A percentile compares a stretch with the other conserved stretches of the same genome.
These are phyloP conservation scores for Suillus subaureus DNA, from an alignment of 768 basidiomycete species.

Conservation along the genomic window DNA sequence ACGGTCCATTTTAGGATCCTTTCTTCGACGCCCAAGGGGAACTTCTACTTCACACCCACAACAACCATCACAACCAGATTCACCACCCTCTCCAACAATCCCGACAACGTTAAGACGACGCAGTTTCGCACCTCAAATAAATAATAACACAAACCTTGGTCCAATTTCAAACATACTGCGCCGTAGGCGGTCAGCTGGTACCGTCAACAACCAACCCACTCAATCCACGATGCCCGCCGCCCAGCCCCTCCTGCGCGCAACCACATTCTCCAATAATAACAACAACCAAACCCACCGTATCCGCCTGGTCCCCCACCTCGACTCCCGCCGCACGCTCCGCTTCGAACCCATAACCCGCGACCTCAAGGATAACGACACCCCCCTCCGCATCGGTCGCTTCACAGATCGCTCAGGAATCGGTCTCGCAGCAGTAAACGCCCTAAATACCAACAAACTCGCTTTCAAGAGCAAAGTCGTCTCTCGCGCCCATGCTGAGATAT, in stretches of 20 bases:
- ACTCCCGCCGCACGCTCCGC: conserved; percentile 85
- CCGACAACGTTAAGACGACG: conserved; percentile 38
- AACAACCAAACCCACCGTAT: conserved; percentile 64
- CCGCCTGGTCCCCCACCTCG: conserved; percentile 94
- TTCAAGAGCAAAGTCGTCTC: conserved; percentile 97
- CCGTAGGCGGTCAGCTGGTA: conserved; percentile 65
- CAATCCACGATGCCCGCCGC: conserved; percentile 18
- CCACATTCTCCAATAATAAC: conserved; percentile 22
- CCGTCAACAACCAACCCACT: conserved; percentile 35
- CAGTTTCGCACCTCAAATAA: conserved; percentile 39
- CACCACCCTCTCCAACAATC: conserved; percentile 40
- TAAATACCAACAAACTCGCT: conserved; percentile 82
- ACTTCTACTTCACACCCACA: conserved; percentile 58
- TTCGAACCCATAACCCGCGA: conserved; percentile 94
- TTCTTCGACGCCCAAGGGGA: conserved; percentile 72
- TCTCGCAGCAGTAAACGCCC: conserved; percentile 59
- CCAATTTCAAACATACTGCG: conserved; percentile 60
- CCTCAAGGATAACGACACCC: conserved; percentile 65
- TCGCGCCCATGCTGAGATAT: conserved; percentile 92
- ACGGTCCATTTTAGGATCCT: conserved; percentile 66
- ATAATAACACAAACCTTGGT: conserved; percentile 31
- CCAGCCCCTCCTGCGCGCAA: conserved; percentile 11
- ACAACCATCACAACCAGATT: conserved; percentile 27
- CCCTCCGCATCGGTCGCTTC: conserved; percentile 91
- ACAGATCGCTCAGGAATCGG: conserved; percentile 53